Base-by-base conservation (phyloP, 495 filamentous ascomycete species). In the Cetradonia linearis region DNA sequence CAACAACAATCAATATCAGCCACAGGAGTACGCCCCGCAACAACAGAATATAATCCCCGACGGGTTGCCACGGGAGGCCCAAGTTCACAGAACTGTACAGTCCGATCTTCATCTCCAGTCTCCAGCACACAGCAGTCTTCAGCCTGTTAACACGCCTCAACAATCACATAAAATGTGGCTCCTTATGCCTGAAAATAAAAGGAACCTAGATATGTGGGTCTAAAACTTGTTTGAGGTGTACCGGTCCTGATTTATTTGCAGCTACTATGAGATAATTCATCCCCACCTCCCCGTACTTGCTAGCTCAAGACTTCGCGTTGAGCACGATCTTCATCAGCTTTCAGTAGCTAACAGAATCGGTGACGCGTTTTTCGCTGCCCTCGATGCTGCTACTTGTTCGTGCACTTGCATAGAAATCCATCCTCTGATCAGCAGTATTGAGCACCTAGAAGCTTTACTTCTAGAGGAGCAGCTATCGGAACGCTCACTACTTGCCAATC, bases 241-340 rank as follows among this genome's bases (percentile, higher is more conserved):
- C 6, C 31, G 20, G 6, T 16, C n/a, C 59, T 61, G 14, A 61
- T 50, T 13, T 25, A 2, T 56, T n/a, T 11, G 44, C 56, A 90
- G 86, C 53, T 91, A 91, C 67, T 84, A 88, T 57, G 74, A 78
- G 23, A 73, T 80, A 33, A 82, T 94, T 20, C 88, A 94, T 66
- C 81, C 82, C 2, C 80, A 83, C 18, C 83, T 91, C 57, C 90
- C 90, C 0, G 73, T 94, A 4, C 78, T 95, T 18, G 81, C 88
- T 1, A 76, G 81, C 63, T 83, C 78, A 38, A 88, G 84, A 64
- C 74, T 78, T 38, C 76, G 81, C 7, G 76, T 90, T 4, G 74
- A 83, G 46, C 77, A 78, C 14, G 74, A 84, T 44, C 70, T 93
- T 23, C 76, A 79, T 11, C 78, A 81, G 55, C 42, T 23, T 25